Evolutionary conservation across 345 rosid species (phyloP).

Genomic region (Citrus unshiu): DNA sequence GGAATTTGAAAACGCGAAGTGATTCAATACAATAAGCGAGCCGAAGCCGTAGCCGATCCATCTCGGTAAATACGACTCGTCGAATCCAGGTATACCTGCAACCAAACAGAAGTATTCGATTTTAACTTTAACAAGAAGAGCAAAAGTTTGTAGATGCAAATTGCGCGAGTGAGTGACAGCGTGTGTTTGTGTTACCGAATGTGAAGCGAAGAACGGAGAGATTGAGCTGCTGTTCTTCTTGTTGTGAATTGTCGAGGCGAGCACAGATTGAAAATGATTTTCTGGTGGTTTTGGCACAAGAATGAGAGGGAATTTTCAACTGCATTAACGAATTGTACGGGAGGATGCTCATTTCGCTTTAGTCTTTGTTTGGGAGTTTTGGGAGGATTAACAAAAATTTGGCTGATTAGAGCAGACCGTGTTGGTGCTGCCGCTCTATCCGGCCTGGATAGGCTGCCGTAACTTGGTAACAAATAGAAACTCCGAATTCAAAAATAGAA

Average conservation of each 20-base stretch:
- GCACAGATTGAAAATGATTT: conserved; percentile 30
- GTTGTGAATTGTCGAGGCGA: conserved; percentile 34
- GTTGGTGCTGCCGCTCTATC: not conserved
- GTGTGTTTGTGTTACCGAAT: conserved; percentile 33
- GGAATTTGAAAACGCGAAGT: conserved; percentile 44
- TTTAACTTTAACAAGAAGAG: no score
- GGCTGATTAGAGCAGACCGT: not conserved
- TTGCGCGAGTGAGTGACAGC: not conserved
- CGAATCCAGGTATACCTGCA: conserved; percentile 78
- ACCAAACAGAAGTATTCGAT: not conserved
- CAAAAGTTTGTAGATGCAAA: not conserved
- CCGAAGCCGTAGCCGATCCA: conserved; percentile 96
- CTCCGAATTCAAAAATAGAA: no score
- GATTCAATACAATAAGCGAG: conserved; percentile 62
- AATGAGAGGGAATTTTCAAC: conserved; percentile 15
- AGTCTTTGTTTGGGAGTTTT: not conserved
- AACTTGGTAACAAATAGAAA: not conserved
- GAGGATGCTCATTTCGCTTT: conserved; percentile 16
- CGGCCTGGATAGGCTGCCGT: not conserved
- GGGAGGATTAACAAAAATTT: not conserved
- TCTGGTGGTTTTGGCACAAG: conserved; percentile 22
- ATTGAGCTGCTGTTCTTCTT: conserved; percentile 50
- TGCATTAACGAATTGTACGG: conserved; percentile 19
- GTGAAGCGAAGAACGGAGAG: conserved; percentile 94
- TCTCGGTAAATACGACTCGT: conserved; percentile 89